Percentiles rank a stretch among this genome's conserved stretches.
Conservation (phyloP, 1,284 basidiomycete species). For the Ganoderma multipileum region DNA sequence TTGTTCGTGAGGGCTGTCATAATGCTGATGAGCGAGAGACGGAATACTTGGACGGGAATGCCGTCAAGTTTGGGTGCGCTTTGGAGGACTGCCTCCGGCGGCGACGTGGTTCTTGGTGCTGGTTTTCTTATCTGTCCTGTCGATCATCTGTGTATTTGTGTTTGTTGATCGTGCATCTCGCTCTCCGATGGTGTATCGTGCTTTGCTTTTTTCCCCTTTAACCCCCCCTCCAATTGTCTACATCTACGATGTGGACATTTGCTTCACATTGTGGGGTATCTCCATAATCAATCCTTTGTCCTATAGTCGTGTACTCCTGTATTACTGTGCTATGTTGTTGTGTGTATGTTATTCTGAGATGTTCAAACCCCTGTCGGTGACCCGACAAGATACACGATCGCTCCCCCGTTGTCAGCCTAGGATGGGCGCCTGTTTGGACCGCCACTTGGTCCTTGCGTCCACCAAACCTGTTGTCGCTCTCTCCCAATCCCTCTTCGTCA, state of each 20-base stretch:
- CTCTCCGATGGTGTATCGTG: background rate
- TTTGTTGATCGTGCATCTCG: background rate
- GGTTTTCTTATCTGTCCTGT: background rate
- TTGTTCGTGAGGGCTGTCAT: background rate
- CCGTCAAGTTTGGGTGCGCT: slow-evolving; percentile 1
- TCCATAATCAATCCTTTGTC: background rate
- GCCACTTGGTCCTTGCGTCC: no score
- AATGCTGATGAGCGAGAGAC: slow-evolving; percentile 2
- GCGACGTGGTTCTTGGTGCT: background rate
- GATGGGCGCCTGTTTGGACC: no score
- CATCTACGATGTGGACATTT: no score
- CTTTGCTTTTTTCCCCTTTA: background rate
- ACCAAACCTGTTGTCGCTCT: no score
- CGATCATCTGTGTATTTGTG: background rate
- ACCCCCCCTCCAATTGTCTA: background rate
- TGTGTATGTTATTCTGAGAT: background rate
- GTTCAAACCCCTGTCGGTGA: background rate
- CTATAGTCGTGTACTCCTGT: background rate
- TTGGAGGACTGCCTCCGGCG: background rate
- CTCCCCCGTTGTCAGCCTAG: no score
- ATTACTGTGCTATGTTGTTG: background rate
- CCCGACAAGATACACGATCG: background rate
- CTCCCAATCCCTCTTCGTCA: no score
- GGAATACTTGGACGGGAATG: no score
- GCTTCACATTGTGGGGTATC: no score